phyloP scores from a whole-genome alignment of 257 asterid species.

The Galeopsis tetrahit region DNA sequence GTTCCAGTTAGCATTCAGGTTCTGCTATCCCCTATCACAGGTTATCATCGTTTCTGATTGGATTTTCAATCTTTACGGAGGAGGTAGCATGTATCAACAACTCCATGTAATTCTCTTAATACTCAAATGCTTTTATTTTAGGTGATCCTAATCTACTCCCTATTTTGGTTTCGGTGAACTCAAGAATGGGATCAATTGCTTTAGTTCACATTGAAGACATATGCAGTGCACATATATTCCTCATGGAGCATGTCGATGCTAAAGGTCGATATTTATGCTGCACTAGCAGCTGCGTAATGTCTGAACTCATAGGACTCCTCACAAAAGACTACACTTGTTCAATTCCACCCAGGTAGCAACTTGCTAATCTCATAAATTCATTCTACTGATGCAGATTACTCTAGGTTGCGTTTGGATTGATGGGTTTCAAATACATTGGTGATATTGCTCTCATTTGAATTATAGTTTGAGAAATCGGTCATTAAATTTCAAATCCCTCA shows the following conservation, averaged over 20 bases:
- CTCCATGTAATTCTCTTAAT: not conserved
- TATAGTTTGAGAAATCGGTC: not conserved
- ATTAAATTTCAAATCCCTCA: not conserved
- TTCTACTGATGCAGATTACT: not conserved
- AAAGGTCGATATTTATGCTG: slow-evolving; percentile 76
- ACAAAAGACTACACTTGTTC: slow-evolving; percentile 46
- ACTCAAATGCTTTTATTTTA: slow-evolving; percentile 18
- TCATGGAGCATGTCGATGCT: slow-evolving; percentile 68
- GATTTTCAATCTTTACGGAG: not conserved
- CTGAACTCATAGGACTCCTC: slow-evolving; percentile 55
- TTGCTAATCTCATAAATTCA: slow-evolving; percentile 30
- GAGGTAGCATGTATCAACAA: not conserved
- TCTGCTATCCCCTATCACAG: slow-evolving; percentile 78
- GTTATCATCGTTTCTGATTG: slow-evolving; percentile 35
- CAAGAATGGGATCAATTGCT: slow-evolving; percentile 90
- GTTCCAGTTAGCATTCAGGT: slow-evolving; percentile 81
- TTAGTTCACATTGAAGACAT: slow-evolving; percentile 78
- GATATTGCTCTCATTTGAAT: not conserved
- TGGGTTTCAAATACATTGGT: not conserved
- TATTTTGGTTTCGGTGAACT: slow-evolving; percentile 59
- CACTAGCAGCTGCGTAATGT: slow-evolving; percentile 47
- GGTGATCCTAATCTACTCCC: slow-evolving; percentile 61
- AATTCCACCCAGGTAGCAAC: slow-evolving; percentile 44
- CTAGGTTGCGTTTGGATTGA: not conserved
- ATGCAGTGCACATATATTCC: slow-evolving; percentile 71